Percentiles rank a stretch among this genome's conserved stretches.
Evolutionary conservation across 306 rosid genomes (phyloP).

Genomic region (Cicer chorassanicum): DNA sequence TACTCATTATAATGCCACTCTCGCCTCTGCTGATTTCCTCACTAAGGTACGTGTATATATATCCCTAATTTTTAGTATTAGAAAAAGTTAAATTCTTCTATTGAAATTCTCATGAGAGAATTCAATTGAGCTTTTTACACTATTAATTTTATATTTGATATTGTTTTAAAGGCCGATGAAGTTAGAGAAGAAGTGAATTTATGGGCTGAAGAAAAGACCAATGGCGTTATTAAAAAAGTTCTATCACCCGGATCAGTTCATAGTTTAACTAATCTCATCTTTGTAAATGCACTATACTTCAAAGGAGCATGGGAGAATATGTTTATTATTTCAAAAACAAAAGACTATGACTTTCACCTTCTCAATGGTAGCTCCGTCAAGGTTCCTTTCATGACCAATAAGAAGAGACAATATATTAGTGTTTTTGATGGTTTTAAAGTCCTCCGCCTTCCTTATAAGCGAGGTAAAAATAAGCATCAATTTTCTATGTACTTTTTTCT

Average conservation of each 20-base stretch:
- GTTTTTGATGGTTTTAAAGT: constrained; percentile 74
- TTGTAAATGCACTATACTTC: constrained; percentile 80
- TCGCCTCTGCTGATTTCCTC: constrained; percentile 65
- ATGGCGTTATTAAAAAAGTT: constrained; percentile 66
- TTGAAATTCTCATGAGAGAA: not conserved
- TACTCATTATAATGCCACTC: constrained; percentile 58
- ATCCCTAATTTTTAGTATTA: too few relatives aligned
- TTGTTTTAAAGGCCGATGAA: constrained; percentile 61
- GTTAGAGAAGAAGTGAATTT: constrained; percentile 65
- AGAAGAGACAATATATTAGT: constrained; percentile 51
- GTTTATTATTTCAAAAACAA: constrained; percentile 64
- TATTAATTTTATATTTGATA: constrained; percentile 27
- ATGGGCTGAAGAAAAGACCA: constrained; percentile 78
- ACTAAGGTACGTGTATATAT: constrained; percentile 59
- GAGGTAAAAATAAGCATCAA: constrained; percentile 64
- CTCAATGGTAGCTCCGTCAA: constrained; percentile 59
- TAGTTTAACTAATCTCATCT: constrained; percentile 58
- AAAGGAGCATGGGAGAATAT: constrained; percentile 74
- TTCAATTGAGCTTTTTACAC: not conserved
- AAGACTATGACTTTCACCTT: constrained; percentile 67
- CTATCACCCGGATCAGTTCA: constrained; percentile 70
- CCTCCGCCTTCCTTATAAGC: constrained; percentile 67
- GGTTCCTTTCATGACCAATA: constrained; percentile 80
- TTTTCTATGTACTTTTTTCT: constrained; percentile 78
- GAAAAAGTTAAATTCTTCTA: not conserved